Evolutionary conservation across 352 stramenopile species (phyloP).

Genomic region (Globisporangium cylindrosporum): DNA sequence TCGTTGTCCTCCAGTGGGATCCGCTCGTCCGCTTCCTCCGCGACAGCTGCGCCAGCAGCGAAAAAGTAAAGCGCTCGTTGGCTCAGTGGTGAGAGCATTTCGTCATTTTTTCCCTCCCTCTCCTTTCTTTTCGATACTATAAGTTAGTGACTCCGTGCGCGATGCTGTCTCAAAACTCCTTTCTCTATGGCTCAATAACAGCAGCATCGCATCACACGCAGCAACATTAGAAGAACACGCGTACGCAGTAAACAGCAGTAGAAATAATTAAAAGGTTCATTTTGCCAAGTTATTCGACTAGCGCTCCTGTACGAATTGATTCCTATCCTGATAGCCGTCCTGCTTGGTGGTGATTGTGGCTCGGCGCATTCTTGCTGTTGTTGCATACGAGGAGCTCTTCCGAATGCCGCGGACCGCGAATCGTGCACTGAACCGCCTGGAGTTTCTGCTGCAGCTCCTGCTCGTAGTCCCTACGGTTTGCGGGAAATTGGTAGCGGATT

Average conservation of each 20-base stretch:
- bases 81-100: background rate
- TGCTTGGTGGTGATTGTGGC: background rate
- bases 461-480: conserved; percentile 34
- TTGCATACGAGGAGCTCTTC: background rate
- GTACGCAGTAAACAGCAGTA: background rate
- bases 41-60: background rate
- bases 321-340: background rate
- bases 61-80: background rate
- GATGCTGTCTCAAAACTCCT: background rate
- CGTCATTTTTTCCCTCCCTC: background rate
- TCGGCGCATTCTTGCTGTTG: background rate
- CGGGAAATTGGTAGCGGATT: background rate
- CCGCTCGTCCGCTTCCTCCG: background rate
- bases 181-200: conserved; percentile 2
- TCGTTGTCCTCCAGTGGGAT: conserved; percentile 5
- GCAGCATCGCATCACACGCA: background rate
- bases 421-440: conserved; percentile 9
- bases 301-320: background rate
- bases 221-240: conserved; percentile 3
- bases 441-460: conserved; percentile 29
- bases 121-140: conserved; percentile 2
- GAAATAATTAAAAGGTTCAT: background rate
- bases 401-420: conserved; percentile 1
- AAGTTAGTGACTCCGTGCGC: background rate
- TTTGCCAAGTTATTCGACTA: background rate